Evolutionary conservation across 1,284 basidiomycete genomes (phyloP).

Genomic region (Ceratorhiza oryzae-sativae): DNA sequence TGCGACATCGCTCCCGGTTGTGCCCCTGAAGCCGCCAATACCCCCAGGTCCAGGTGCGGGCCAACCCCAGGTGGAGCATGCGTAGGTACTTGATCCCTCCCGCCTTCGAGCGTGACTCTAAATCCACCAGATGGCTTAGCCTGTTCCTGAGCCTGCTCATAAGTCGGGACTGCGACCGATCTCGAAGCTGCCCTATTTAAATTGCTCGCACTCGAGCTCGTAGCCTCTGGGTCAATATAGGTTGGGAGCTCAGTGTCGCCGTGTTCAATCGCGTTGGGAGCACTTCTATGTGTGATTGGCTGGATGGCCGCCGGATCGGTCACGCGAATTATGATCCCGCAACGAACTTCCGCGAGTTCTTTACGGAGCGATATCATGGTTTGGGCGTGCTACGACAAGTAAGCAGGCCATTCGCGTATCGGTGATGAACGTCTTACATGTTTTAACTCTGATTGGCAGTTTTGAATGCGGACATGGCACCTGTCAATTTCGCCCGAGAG

Average conservation of each 20-base stretch:
- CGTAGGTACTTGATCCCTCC: not conserved
- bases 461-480: not conserved
- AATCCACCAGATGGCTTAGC: conserved; percentile 17
- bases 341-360: conserved; percentile 24
- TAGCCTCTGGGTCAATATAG: not conserved
- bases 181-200: not conserved
- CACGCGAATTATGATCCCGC: conserved; percentile 24
- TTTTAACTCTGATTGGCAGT: not conserved
- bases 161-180: conserved; percentile 19
- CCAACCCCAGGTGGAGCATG: conserved; percentile 13
- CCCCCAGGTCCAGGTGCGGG: conserved; percentile 18
- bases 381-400: not conserved
- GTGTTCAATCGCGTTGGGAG: conserved; percentile 17
- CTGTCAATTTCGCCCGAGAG: not conserved
- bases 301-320: conserved; percentile 20
- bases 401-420: no score
- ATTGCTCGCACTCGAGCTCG: not conserved
- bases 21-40: conserved; percentile 19
- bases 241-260: conserved; percentile 29
- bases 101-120: not conserved
- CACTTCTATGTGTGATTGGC: not conserved
- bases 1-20: not conserved
- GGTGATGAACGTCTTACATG: conserved; percentile 9
- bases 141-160: conserved; percentile 25
- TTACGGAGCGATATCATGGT: conserved; percentile 7